Base-by-base conservation (phyloP, 208 protist genomes). In the Leishmania turanica region DNA sequence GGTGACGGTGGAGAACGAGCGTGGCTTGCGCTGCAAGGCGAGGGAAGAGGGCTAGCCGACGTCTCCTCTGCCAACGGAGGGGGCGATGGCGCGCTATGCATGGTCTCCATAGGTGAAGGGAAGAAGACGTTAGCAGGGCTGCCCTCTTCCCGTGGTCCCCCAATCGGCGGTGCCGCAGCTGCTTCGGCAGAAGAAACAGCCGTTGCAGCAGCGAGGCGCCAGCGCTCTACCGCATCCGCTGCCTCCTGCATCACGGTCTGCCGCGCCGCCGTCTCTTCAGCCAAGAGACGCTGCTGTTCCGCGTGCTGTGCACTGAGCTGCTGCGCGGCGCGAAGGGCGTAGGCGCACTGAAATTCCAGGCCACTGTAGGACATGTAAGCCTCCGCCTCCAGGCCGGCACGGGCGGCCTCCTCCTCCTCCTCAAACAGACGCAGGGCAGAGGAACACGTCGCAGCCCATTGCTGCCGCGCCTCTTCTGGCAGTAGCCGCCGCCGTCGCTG, bases 371-470 rank as follows among this genome's bases (percentile, higher is more conserved):
- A 84, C 24, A 74, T 85, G 79, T 84, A 88, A 45, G 89, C 82
- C 66, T 92, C 89, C n/a, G 91, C 88, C 72, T 91, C 81, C 60
- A 94, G 75, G 2, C 74, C 78, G n/a, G 86, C 85, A 11, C 91
- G 88, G 0, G 62, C 80, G 15, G 84, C 81, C 72, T 91, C 87
- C 75, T 94, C 91, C n/a, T 73, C 73, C 66, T 87, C 87, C 68
- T 88, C 84, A 34, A 94, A 60, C 31, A 86, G 31, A 19, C 78
- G 74, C 72, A 88, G 83, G 31, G 68, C 80, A 24, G 79, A 73
- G 27, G 47, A 49, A 31, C 73, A 86, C 45, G 75, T 54, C 2
- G 65, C 65, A 7, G 31, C 40, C 78, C 78, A 86, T 79, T 82
- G 56, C 17, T 79, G 73, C 68, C 45, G 74, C 27, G 78, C 82